These are phyloP conservation scores for Guyanaporus albipodus DNA, from an alignment of 768 basidiomycete genomes.

Conservation along the genomic window DNA sequence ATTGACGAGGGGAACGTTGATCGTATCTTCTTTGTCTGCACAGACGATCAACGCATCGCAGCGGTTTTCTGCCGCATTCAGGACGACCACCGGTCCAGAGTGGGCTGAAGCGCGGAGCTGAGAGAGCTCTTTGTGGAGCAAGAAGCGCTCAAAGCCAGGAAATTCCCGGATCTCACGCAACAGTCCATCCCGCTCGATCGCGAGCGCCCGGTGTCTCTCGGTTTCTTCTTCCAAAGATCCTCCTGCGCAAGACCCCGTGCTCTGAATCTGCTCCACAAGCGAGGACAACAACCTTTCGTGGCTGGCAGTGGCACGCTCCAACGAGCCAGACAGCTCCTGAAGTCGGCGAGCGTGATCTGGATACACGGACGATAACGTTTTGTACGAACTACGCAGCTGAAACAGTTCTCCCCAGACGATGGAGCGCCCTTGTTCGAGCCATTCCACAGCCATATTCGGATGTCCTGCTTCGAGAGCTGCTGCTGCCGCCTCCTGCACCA, in stretches of 20 bases:
- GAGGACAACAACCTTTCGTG: background rate
- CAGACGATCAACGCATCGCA: slow-evolving; percentile 30
- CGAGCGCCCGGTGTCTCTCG: slow-evolving; percentile 1
- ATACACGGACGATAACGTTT: background rate
- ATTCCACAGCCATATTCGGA: slow-evolving; percentile 9
- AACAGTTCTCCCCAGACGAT: slow-evolving; percentile 12
- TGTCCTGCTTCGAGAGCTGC: background rate
- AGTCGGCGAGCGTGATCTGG: slow-evolving; percentile 7
- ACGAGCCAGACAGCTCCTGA: background rate
- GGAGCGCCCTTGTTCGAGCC: slow-evolving; percentile 18
- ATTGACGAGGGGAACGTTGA: slow-evolving; percentile 5
- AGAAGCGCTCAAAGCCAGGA: slow-evolving; percentile 5
- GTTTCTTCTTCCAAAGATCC: slow-evolving; percentile 2
- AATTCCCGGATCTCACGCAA: background rate
- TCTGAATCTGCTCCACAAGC: background rate
- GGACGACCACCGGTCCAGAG: background rate
- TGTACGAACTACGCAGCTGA: slow-evolving; percentile 7
- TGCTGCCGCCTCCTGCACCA: slow-evolving; percentile 7
- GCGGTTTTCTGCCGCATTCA: slow-evolving; percentile 7
- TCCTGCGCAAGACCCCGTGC: background rate
- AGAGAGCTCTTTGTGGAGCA: slow-evolving; percentile 3
- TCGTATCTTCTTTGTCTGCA: background rate
- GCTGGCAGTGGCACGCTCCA: background rate
- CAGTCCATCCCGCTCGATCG: slow-evolving; percentile 2
- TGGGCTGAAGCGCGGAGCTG: background rate